Base-by-base conservation (phyloP, 179 eudicot species). In the Nepenthes alata region DNA sequence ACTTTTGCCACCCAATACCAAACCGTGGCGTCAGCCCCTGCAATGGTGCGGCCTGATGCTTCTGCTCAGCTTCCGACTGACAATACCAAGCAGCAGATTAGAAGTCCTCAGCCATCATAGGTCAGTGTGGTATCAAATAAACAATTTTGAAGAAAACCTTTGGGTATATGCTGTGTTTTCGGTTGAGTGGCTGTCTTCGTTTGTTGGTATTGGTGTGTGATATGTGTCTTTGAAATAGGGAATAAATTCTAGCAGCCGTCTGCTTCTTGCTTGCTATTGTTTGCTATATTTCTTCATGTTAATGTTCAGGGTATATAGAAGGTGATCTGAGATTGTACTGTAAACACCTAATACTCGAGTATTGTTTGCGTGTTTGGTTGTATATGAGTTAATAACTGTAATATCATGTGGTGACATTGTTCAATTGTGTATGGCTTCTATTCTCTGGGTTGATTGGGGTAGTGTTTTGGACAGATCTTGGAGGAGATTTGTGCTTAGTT, bases 1-100 rank as follows among this genome's bases (percentile, higher is more conserved):
- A 74, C 80, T 35, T 25, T 81, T 72, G 71, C 81, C 61, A 74
- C 88, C 57, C 95, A 87, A 66, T 90, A 85, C 71, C 97, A 85
- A 56, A 81, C 81, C 3, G 37, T 80, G 68, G 57, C 76, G 5
- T 72, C 89, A 3, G 70, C 69, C 57, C 83, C 74, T 39, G 62
- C 72, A 13, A 41, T 72, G 75, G 67, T 55, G 74, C 82, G 6
- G 80, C 25, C 25, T 25, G 25, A 25, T 25, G 25, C 25, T 25
- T 0, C 25, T 25, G 25, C 25, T 25, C 25, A 25, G 25, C 25
- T 25, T 25, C 25, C 25, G 25, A 25, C 25, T 25, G 25, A 25
- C 25, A 25, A 25, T 25, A 25, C 1, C 25, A 25, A 25, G 25
- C 25, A 25, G 25, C 25, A 25, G 25, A 25, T 25, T 25, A 25